phyloP scores from a whole-genome alignment of 305 asterid species.

The Plantago coronopus region DNA sequence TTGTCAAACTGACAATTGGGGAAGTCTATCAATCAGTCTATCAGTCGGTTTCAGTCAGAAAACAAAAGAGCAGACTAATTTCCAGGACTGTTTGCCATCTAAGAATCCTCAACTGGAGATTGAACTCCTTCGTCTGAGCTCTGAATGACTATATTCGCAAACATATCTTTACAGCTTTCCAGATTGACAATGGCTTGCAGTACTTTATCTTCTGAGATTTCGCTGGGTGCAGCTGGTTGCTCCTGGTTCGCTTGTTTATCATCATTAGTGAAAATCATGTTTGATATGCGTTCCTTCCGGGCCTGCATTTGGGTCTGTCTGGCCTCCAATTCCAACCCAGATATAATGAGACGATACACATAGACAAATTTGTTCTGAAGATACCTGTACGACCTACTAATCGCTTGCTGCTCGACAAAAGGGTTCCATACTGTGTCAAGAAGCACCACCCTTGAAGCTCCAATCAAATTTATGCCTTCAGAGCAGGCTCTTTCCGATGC shows the following conservation, averaged over 20 bases:
- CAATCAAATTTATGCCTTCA: constrained; percentile 62
- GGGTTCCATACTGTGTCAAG: constrained; percentile 77
- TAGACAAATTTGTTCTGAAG: constrained; percentile 59
- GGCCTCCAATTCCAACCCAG: constrained; percentile 49
- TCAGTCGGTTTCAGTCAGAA: not conserved
- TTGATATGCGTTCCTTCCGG: constrained; percentile 44
- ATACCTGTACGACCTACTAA: constrained; percentile 57
- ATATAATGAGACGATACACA: constrained; percentile 47
- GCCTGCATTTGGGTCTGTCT: constrained; percentile 31
- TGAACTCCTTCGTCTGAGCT: constrained; percentile 43
- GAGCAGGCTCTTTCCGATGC: constrained; percentile 64
- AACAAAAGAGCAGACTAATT: not conserved
- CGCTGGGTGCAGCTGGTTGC: constrained; percentile 9
- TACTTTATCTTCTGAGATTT: constrained; percentile 33
- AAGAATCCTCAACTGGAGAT: constrained; percentile 24
- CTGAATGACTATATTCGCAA: constrained; percentile 35
- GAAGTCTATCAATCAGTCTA: no score
- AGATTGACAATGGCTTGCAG: constrained; percentile 33
- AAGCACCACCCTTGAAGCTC: constrained; percentile 66
- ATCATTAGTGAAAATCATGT: constrained; percentile 43
- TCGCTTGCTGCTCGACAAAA: constrained; percentile 62
- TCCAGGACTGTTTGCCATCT: not conserved
- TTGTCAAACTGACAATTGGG: no score
- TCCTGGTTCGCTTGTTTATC: constrained; percentile 15
- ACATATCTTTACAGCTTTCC: constrained; percentile 21